Conservation (phyloP, 176 grass and related monocot species). For the Musa acuminata region DNA sequence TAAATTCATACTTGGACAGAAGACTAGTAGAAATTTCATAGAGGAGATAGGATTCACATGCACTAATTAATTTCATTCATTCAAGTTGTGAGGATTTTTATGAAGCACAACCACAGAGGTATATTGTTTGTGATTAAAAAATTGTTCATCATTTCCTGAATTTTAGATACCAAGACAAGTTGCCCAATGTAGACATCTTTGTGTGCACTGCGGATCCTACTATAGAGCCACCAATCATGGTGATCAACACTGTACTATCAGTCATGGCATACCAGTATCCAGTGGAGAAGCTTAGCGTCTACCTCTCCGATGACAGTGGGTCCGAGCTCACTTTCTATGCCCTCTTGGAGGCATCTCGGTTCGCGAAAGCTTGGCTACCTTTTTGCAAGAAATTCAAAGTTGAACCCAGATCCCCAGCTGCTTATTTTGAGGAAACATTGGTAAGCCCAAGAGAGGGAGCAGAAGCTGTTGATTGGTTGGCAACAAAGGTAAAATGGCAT, state of each 20-base stretch:
- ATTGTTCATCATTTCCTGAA: neutral
- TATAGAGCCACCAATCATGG: slow-evolving; percentile 55
- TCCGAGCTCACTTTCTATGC: slow-evolving; percentile 68
- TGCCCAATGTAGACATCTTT: slow-evolving; percentile 61
- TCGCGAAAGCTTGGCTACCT: slow-evolving; percentile 59
- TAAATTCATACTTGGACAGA: too few relatives aligned
- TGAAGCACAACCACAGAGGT: too few relatives aligned
- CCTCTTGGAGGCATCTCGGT: slow-evolving; percentile 44
- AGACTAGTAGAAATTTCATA: too few relatives aligned
- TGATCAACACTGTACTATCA: slow-evolving; percentile 46
- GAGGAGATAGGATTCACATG: too few relatives aligned
- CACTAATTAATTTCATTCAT: too few relatives aligned
- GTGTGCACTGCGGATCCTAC: slow-evolving; percentile 59
- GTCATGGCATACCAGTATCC: slow-evolving; percentile 72
- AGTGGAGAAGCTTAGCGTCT: slow-evolving; percentile 43
- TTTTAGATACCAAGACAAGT: slow-evolving; percentile 28
- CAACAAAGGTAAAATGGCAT: neutral
- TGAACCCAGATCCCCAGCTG: slow-evolving; percentile 52
- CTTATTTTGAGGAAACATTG: slow-evolving; percentile 39
- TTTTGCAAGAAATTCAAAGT: slow-evolving; percentile 53
- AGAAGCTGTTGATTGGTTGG: neutral
- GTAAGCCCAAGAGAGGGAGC: neutral
- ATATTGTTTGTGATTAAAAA: neutral
- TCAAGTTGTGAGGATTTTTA: too few relatives aligned
- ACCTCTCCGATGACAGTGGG: slow-evolving; percentile 68